Evolutionary conservation across 225 moss, liverwort and hornwort species (phyloP).

Genomic region (Climacium dendroides): DNA sequence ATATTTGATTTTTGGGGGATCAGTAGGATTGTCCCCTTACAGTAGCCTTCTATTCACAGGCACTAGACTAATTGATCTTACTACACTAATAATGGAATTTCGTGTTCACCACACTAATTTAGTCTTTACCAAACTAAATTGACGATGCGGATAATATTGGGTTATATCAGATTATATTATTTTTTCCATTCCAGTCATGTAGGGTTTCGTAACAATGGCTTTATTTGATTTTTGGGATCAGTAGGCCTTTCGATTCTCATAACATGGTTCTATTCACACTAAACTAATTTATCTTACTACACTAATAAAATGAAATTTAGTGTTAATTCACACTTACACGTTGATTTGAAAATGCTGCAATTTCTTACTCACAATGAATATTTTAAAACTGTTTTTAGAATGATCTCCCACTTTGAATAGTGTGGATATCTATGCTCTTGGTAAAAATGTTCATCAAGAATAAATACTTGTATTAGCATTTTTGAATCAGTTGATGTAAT

Average conservation of each 20-base stretch:
- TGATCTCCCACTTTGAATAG: background rate
- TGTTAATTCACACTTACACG: background rate
- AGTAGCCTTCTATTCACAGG: background rate
- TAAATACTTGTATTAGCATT: background rate
- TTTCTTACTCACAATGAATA: background rate
- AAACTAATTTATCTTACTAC: background rate
- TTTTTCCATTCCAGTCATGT: background rate
- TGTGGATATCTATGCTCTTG: background rate
- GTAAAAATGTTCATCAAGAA: background rate
- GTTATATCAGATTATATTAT: no score
- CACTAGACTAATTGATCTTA: background rate
- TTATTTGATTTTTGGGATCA: background rate
- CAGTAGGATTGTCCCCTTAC: background rate
- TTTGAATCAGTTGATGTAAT: background rate
- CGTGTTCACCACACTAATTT: no score
- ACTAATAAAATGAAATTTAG: background rate
- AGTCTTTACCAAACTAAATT: no score
- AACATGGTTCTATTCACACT: background rate
- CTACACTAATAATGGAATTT: no score
- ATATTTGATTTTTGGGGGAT: background rate
- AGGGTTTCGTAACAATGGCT: background rate
- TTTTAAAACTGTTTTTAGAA: background rate
- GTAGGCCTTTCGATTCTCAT: background rate
- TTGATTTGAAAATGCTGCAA: background rate
- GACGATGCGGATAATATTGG: background rate